Conservation (phyloP, 441 rosid genomes). For the Gossypium trilobum region DNA sequence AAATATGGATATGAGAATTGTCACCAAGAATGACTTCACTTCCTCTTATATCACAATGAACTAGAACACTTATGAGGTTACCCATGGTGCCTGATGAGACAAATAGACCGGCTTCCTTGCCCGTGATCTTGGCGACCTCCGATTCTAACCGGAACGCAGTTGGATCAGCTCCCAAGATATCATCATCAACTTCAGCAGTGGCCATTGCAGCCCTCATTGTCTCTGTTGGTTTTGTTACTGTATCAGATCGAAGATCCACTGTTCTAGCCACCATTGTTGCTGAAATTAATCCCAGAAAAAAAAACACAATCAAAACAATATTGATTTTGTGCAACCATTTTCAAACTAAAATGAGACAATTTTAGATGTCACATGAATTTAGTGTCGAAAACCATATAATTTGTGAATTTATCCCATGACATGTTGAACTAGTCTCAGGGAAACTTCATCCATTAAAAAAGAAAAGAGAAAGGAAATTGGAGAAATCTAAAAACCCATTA, state of each 20-base stretch:
- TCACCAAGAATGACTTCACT: constrained; percentile 88
- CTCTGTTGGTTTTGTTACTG: constrained; percentile 79
- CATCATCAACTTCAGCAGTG: constrained; percentile 85
- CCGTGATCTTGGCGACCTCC: constrained; percentile 58
- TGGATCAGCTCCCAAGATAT: constrained; percentile 66
- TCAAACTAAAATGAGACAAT: background rate
- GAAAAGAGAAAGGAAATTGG: background rate
- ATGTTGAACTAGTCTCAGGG: constrained; percentile 1
- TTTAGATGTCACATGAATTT: background rate
- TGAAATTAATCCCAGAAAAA: constrained; percentile 14
- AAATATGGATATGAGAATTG: constrained; percentile 70
- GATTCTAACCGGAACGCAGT: constrained; percentile 52
- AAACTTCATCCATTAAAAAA: background rate
- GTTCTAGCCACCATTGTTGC: constrained; percentile 52
- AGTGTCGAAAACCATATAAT: background rate
- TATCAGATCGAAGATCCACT: constrained; percentile 87
- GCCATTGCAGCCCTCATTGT: constrained; percentile 87
- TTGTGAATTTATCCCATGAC: background rate
- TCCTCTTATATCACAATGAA: constrained; percentile 75
- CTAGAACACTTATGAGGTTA: constrained; percentile 80
- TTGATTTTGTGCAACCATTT: background rate
- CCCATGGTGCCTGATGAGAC: constrained; percentile 97
- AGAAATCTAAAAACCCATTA: background rate
- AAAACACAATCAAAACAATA: background rate
- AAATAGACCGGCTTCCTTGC: constrained; percentile 77